These are phyloP conservation scores for Neltuma alba DNA, from an alignment of 306 rosid species.

Conservation along the genomic window DNA sequence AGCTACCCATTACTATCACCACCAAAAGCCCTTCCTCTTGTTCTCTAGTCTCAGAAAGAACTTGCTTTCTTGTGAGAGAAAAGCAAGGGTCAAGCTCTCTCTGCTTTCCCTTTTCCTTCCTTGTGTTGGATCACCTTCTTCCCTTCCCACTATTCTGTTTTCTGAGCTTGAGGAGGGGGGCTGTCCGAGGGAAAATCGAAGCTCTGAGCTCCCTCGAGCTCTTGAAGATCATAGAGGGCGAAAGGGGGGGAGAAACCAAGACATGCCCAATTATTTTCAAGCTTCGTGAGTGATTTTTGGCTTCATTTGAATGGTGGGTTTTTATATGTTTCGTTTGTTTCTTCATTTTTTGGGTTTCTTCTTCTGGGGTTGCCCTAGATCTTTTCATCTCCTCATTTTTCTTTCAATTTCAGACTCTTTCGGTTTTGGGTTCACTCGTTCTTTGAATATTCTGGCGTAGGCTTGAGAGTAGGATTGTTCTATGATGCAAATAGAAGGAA, in stretches of 20 bases:
- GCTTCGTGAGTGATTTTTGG: constrained; percentile 14
- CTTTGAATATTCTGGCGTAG: neutral
- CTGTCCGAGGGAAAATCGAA: neutral
- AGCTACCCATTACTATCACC: constrained; percentile 38
- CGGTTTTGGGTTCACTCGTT: neutral
- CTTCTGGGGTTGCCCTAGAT: neutral
- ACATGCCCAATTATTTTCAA: neutral
- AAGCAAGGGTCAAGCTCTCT: neutral
- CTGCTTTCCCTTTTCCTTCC: neutral
- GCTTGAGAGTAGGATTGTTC: constrained; percentile 28
- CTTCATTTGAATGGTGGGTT: constrained; percentile 51
- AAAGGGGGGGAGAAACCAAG: neutral
- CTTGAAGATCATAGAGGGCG: neutral
- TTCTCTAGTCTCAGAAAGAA: neutral
- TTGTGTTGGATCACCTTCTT: neutral
- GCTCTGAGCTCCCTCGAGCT: constrained; percentile 11
- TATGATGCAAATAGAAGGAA: neutral
- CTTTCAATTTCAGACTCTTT: neutral
- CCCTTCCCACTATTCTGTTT: neutral
- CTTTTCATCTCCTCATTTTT: neutral
- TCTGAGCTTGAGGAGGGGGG: neutral
- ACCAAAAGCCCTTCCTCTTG: constrained; percentile 17
- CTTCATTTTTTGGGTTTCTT: neutral
- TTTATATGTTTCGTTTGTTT: neutral
- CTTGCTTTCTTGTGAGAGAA: neutral